Evolutionary conservation across 2,329 filamentous ascomycete species (phyloP).

Genomic region (Pseudocercospora fijiensis): DNA sequence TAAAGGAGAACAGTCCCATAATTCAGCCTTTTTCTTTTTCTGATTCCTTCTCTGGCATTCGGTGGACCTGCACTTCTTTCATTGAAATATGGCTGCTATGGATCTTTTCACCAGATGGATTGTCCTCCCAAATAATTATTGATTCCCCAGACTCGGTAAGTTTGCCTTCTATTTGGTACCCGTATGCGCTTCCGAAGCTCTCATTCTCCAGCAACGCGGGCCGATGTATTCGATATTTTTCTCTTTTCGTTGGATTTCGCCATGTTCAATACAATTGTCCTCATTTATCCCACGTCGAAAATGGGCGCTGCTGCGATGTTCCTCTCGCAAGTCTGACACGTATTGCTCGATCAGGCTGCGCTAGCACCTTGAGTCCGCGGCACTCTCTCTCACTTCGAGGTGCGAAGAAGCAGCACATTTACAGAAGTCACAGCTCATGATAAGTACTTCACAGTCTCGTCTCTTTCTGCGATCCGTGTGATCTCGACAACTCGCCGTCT

Average conservation of each 20-base stretch:
- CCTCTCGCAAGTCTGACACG: not conserved
- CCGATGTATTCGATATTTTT: not conserved
- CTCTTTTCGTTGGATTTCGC: not conserved
- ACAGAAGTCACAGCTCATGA: not conserved
- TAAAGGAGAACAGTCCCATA: slow-evolving; percentile 5
- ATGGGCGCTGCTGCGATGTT: not conserved
- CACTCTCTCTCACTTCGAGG: too few species aligned
- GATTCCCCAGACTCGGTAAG: not conserved
- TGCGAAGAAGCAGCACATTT: not conserved
- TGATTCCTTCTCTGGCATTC: not conserved
- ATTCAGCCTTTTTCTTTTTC: not conserved
- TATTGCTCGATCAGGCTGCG: not conserved
- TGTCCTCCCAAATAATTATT: not conserved
- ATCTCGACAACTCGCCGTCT: not conserved
- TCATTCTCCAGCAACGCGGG: not conserved
- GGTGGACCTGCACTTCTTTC: not conserved
- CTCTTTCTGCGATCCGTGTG: not conserved
- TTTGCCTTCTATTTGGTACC: not conserved
- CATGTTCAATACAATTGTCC: not conserved
- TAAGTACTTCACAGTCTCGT: not conserved
- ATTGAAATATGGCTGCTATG: not conserved
- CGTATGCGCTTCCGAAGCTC: not conserved
- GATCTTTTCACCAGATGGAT: not conserved
- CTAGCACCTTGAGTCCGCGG: not conserved
- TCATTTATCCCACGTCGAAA: not conserved